Percentiles rank a stretch among this genome's conserved stretches.
Conservation (phyloP, 202 grass and related monocot species). For the Cymbopogon flexuosus region DNA sequence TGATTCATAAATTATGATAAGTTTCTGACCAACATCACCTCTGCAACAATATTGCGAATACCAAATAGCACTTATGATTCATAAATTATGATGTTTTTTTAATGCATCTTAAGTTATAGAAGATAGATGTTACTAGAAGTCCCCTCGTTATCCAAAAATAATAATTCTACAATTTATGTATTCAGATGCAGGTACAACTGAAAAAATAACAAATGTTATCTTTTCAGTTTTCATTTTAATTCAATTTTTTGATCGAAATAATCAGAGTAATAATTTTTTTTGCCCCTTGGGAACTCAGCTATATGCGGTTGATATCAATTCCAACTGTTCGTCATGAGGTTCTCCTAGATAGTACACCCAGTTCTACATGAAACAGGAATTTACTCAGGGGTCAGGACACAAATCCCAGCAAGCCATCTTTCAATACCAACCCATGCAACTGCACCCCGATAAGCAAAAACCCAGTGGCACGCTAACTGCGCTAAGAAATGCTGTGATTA, state of each 20-base stretch:
- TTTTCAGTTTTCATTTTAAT: neutral
- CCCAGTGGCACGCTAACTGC: slow-evolving; percentile 47
- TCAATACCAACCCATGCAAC: slow-evolving; percentile 44
- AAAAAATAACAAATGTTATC: no score
- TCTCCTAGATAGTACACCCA: neutral
- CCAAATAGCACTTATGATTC: no score
- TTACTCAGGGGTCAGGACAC: slow-evolving; percentile 19
- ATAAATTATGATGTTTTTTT: no score
- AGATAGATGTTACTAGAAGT: no score
- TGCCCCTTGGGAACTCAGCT: slow-evolving; percentile 15
- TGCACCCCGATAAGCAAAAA: slow-evolving; percentile 45
- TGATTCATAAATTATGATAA: no score
- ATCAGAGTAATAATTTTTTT: neutral
- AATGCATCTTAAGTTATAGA: no score
- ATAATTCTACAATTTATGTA: no score
- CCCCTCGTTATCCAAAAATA: no score
- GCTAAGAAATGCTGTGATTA: slow-evolving; percentile 47
- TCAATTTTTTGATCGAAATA: slow-evolving; percentile 2
- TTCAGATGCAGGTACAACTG: no score
- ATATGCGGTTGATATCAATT: slow-evolving; percentile 27
- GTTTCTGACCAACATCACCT: no score
- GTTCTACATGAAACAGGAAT: slow-evolving; percentile 21
- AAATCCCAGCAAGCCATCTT: slow-evolving; percentile 49
- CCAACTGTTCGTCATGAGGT: slow-evolving; percentile 24
- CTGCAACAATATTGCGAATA: no score